These are phyloP conservation scores for Diaporthe capsici DNA, from an alignment of 2,329 filamentous ascomycete species.

Conservation along the genomic window DNA sequence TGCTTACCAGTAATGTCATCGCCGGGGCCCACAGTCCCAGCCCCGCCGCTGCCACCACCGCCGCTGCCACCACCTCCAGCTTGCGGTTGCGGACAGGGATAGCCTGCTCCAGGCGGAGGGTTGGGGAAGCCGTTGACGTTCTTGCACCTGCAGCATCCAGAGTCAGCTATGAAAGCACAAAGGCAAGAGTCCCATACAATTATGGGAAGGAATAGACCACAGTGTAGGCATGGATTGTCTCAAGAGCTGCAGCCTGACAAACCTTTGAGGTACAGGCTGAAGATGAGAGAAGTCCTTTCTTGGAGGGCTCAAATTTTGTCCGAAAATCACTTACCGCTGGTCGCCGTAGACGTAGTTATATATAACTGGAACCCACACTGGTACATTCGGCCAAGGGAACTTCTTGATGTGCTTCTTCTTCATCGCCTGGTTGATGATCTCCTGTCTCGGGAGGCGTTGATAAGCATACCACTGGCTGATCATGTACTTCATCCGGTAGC, in stretches of 20 bases:
- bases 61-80: background rate
- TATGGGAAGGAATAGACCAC: background rate
- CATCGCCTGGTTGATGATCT: conserved; percentile 7
- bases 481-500: background rate
- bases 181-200: background rate
- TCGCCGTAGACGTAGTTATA: background rate
- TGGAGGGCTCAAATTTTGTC: background rate
- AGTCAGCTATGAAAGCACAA: background rate
- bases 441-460: background rate
- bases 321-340: background rate
- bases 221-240: background rate
- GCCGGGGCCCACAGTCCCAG: background rate
- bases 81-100: background rate
- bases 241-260: background rate
- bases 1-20: conserved; percentile 15
- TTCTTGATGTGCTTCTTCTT: background rate
- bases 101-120: background rate
- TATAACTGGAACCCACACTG: background rate
- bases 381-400: background rate
- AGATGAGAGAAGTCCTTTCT: background rate
- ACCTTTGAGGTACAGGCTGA: background rate
- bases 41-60: background rate
- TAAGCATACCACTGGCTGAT: background rate
- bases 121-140: background rate
- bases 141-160: conserved; percentile 5